Conservation (phyloP, 768 basidiomycete genomes). For the Pilatotrama ljubarskyi region DNA sequence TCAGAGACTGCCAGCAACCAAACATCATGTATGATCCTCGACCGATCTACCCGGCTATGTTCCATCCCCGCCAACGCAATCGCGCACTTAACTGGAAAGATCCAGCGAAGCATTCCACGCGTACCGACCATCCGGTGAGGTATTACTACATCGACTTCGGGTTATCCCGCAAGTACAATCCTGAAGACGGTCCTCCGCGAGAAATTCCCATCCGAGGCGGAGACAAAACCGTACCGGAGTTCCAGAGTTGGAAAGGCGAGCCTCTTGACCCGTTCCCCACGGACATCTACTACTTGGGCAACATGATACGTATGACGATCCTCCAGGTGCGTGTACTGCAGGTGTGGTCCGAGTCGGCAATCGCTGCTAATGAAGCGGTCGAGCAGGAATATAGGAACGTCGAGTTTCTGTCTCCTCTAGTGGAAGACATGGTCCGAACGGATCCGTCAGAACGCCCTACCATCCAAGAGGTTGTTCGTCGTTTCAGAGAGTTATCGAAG, state of each 20-base stretch:
- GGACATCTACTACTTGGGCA: slow-evolving; percentile 23
- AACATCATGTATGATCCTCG: slow-evolving; percentile 22
- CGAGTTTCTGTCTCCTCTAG: neutral
- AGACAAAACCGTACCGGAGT: slow-evolving; percentile 25
- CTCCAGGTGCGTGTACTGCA: neutral
- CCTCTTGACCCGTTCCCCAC: slow-evolving; percentile 24
- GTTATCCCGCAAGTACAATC: slow-evolving; percentile 26
- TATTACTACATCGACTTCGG: slow-evolving; percentile 33
- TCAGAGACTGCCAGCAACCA: slow-evolving; percentile 19
- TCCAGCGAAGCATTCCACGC: slow-evolving; percentile 27
- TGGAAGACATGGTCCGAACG: neutral
- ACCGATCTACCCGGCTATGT: slow-evolving; percentile 11
- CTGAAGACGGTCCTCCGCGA: slow-evolving; percentile 11
- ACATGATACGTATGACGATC: slow-evolving; percentile 12
- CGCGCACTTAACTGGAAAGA: neutral
- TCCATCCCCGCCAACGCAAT: neutral
- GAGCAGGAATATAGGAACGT: neutral
- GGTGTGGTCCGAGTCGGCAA: too few species aligned
- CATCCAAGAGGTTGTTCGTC: neutral
- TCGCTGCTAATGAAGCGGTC: neutral
- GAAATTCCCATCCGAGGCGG: slow-evolving; percentile 13
- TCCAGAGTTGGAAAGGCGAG: neutral
- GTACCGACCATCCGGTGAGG: slow-evolving; percentile 26
- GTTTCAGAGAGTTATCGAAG: neutral
- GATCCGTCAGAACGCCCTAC: neutral